These are phyloP conservation scores for Drosera spatulata DNA, from an alignment of 179 eudicot genomes.

Conservation along the genomic window DNA sequence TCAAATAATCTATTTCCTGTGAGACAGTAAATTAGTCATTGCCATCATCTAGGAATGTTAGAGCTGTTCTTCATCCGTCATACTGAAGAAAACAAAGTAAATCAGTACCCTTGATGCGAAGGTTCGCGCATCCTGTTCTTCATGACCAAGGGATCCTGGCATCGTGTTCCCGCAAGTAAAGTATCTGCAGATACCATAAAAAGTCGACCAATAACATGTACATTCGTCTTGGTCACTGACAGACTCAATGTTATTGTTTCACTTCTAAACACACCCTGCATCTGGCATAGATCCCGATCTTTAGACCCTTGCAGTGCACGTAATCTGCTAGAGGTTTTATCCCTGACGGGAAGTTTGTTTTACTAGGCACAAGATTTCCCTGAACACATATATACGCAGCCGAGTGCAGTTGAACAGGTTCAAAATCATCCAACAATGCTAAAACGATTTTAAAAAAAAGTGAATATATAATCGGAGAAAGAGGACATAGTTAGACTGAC, in stretches of 20 bases:
- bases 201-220: no score
- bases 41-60: no score
- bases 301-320: conserved; percentile 82
- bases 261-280: conserved; percentile 54
- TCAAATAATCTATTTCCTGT: conserved; percentile 90
- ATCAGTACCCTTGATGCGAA: conserved; percentile 92
- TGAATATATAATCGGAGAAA: no score
- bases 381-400: no score
- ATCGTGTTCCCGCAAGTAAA: conserved; percentile 46
- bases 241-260: no score
- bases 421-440: neutral
- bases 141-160: conserved; percentile 95
- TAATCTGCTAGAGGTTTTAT: conserved; percentile 84
- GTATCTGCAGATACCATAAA: neutral
- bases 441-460: neutral
- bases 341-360: conserved; percentile 72
- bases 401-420: no score
- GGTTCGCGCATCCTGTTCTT: conserved; percentile 72
- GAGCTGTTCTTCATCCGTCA: no score
- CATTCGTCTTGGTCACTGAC: no score
- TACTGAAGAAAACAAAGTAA: no score
- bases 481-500: neutral
- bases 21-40: no score
- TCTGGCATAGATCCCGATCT: conserved; percentile 85
- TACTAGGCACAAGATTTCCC: conserved; percentile 66